phyloP scores from a whole-genome alignment of 192 early-diverging fungal species.

The Backusella parvicylindrica region DNA sequence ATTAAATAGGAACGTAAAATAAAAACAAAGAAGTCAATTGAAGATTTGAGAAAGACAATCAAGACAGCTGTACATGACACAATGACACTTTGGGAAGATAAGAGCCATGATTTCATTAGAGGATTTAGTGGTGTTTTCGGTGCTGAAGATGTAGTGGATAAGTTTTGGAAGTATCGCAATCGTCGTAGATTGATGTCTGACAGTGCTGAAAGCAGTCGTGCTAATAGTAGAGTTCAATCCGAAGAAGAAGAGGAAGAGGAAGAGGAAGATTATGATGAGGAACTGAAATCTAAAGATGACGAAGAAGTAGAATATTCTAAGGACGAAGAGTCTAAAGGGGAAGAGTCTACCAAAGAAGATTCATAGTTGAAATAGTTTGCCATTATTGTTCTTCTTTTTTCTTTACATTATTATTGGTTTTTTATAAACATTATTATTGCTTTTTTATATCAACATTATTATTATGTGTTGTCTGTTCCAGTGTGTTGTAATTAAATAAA shows the following conservation, averaged over 20 bases:
- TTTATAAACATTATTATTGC: background rate
- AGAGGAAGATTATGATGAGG: background rate
- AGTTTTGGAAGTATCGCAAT: constrained; percentile 19
- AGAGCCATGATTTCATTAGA: constrained; percentile 72
- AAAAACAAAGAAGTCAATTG: constrained; percentile 70
- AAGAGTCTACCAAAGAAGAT: background rate
- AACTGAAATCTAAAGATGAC: background rate
- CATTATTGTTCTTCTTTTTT: background rate
- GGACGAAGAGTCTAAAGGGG: background rate
- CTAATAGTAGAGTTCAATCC: constrained; percentile 10
- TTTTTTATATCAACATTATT: too few relatives aligned
- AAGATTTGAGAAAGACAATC: constrained; percentile 65
- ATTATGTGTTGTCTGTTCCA: background rate
- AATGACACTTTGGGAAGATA: constrained; percentile 67
- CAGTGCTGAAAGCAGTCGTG: constrained; percentile 9
- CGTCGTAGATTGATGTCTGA: background rate
- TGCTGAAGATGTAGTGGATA: constrained; percentile 51
- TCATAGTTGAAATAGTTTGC: background rate
- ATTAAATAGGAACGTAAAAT: constrained; percentile 62
- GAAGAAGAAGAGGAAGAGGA: constrained; percentile 9
- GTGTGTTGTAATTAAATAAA: too few relatives aligned
- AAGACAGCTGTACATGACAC: constrained; percentile 66
- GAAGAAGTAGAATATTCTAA: background rate
- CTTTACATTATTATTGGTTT: background rate
- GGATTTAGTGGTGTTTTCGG: constrained; percentile 69